Conservation (phyloP, 2,329 filamentous ascomycete genomes). For the Fusarium napiforme region DNA sequence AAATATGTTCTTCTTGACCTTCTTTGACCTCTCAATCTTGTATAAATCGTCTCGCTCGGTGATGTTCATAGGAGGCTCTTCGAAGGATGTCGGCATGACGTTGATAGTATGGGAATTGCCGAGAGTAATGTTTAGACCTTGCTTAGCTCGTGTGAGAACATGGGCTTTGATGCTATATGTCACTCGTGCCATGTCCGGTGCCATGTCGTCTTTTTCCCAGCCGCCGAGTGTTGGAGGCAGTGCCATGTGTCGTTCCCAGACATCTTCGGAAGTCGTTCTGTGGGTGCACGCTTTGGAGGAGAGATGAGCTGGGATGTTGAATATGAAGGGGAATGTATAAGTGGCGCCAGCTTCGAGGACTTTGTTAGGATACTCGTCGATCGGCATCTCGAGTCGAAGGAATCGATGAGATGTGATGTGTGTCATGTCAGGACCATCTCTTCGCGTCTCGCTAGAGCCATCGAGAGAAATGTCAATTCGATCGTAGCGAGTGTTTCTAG, state of each 20-base stretch:
- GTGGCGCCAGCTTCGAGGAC: conserved; percentile 30
- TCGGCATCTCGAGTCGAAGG: conserved; percentile 38
- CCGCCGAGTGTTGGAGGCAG: conserved; percentile 33
- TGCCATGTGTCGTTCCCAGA: conserved; percentile 29
- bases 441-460: conserved; percentile 32
- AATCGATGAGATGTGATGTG: conserved; percentile 38
- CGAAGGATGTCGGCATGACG: conserved; percentile 33
- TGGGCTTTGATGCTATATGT: conserved; percentile 31
- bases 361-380: conserved; percentile 26
- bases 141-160: conserved; percentile 7
- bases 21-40: conserved; percentile 25
- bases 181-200: conserved; percentile 25
- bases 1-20: conserved; percentile 37
- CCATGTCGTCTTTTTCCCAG: conserved; percentile 41
- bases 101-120: conserved; percentile 33
- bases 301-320: conserved; percentile 39
- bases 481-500: conserved; percentile 26
- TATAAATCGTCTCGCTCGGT: conserved; percentile 35
- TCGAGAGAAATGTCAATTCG: conserved; percentile 31
- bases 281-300: conserved; percentile 33
- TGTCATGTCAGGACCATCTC: conserved; percentile 34
- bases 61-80: conserved; percentile 37
- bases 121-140: conserved; percentile 1
- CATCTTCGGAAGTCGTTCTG: conserved; percentile 7
- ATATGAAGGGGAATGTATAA: conserved; percentile 39